phyloP scores from a whole-genome alignment of 2,329 filamentous ascomycete species.

The Zasmidium citrigriseum region DNA sequence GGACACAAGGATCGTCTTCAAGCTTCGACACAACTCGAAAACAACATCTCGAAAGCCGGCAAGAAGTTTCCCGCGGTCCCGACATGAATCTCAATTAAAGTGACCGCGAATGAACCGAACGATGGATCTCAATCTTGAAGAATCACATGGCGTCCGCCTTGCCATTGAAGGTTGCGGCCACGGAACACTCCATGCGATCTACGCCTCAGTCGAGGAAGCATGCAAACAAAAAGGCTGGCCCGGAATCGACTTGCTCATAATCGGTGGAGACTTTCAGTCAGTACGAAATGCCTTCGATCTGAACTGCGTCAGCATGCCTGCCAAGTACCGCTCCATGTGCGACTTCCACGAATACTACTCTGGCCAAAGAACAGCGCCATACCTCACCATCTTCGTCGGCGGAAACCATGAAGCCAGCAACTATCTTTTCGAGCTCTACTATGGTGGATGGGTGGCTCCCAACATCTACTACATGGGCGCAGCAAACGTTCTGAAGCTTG shows the following conservation, averaged over 20 bases:
- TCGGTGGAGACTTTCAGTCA: slow-evolving; percentile 94
- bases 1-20: too few relatives aligned
- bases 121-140: slow-evolving; percentile 18
- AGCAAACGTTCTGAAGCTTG: slow-evolving; percentile 82
- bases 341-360: slow-evolving; percentile 96
- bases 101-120: not conserved
- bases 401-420: slow-evolving; percentile 95
- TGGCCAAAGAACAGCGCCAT: slow-evolving; percentile 74
- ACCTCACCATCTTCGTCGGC: slow-evolving; percentile 86
- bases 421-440: slow-evolving; percentile 88
- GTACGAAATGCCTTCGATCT: slow-evolving; percentile 87
- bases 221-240: slow-evolving; percentile 75
- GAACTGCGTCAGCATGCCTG: slow-evolving; percentile 83
- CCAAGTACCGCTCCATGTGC: slow-evolving; percentile 82
- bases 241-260: slow-evolving; percentile 84
- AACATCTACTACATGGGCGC: slow-evolving; percentile 97
- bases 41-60: not conserved
- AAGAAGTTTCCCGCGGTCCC: not conserved
- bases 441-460: slow-evolving; percentile 94
- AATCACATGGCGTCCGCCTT: slow-evolving; percentile 58
- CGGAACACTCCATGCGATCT: slow-evolving; percentile 88
- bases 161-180: slow-evolving; percentile 92
- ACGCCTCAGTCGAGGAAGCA: slow-evolving; percentile 71
- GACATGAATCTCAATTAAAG: not conserved
- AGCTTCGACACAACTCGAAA: not conserved